These are phyloP conservation scores for Diospyros lotus DNA, from an alignment of 148 eudicot genomes.

Conservation along the genomic window DNA sequence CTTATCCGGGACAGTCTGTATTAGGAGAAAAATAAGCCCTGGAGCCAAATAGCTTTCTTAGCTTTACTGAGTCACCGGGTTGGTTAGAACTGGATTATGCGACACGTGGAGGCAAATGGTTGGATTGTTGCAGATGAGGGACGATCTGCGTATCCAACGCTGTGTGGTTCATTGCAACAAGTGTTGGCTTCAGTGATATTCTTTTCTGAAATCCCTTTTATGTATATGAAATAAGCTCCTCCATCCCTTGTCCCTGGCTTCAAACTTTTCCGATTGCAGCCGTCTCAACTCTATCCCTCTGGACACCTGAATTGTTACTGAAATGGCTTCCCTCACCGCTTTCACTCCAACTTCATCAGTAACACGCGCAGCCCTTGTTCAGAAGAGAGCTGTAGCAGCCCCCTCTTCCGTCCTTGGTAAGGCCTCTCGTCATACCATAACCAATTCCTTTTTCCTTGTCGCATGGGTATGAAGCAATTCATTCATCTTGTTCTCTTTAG, in stretches of 20 bases:
- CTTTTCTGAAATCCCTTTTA: neutral
- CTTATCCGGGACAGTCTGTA: no score
- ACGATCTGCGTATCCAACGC: conserved; percentile 38
- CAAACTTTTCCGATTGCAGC: neutral
- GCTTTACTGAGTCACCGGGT: neutral
- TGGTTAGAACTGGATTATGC: conserved; percentile 22
- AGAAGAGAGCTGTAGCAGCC: conserved; percentile 30
- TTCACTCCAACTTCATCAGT: conserved; percentile 56
- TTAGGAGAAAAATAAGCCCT: neutral
- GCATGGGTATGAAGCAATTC: no score
- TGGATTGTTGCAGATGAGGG: conserved; percentile 52
- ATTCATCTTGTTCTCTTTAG: no score
- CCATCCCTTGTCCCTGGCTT: neutral
- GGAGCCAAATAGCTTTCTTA: neutral
- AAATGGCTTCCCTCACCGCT: conserved; percentile 79
- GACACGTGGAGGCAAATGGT: conserved; percentile 56
- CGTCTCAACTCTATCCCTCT: neutral
- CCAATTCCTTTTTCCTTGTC: no score
- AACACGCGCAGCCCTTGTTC: conserved; percentile 57
- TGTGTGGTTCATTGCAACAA: conserved; percentile 42
- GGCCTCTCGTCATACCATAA: neutral
- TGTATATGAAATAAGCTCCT: conserved; percentile 6
- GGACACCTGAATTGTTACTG: neutral
- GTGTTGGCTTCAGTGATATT: conserved; percentile 7
- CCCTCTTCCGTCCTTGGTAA: conserved; percentile 72